Evolutionary conservation across 495 filamentous ascomycete genomes (phyloP).

Genomic region (Aspergillus leporis): DNA sequence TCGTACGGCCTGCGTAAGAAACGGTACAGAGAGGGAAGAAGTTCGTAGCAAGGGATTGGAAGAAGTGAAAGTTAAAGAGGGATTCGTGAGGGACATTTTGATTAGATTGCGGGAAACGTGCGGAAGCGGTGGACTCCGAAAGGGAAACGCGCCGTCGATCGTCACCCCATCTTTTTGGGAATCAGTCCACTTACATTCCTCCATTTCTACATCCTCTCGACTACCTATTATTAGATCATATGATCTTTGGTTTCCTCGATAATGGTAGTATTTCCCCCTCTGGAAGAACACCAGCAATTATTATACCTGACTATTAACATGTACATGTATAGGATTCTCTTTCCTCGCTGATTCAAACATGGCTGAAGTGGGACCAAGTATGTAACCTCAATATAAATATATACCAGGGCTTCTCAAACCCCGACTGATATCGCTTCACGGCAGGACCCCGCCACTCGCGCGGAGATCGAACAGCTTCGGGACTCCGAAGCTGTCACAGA

Average conservation of each 20-base stretch:
- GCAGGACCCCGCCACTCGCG: conserved; percentile 55
- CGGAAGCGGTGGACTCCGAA: conserved; percentile 17
- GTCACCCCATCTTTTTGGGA: conserved; percentile 4
- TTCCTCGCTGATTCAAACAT: conserved; percentile 46
- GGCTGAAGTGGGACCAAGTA: conserved; percentile 66
- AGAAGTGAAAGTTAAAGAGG: conserved; percentile 8
- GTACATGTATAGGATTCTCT: conserved; percentile 31
- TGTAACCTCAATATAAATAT: conserved; percentile 1
- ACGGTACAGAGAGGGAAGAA: conserved; percentile 2
- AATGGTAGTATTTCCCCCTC: not conserved
- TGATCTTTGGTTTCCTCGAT: not conserved
- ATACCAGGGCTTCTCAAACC: not conserved
- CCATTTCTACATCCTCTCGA: not conserved
- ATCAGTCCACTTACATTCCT: conserved; percentile 8
- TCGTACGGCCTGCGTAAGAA: conserved; percentile 4
- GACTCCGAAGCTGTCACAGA: conserved; percentile 48
- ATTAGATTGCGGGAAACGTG: not conserved
- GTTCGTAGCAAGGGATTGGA: conserved; percentile 1
- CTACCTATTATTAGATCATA: not conserved
- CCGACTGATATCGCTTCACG: conserved; percentile 6
- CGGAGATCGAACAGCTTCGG: conserved; percentile 60
- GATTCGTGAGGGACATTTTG: conserved; percentile 17
- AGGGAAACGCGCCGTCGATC: conserved; percentile 17
- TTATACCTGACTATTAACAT: conserved; percentile 1
- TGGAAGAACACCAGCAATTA: not conserved